Base-by-base conservation (phyloP, 2,329 filamentous ascomycete genomes). In the Phialophora verrucosa region DNA sequence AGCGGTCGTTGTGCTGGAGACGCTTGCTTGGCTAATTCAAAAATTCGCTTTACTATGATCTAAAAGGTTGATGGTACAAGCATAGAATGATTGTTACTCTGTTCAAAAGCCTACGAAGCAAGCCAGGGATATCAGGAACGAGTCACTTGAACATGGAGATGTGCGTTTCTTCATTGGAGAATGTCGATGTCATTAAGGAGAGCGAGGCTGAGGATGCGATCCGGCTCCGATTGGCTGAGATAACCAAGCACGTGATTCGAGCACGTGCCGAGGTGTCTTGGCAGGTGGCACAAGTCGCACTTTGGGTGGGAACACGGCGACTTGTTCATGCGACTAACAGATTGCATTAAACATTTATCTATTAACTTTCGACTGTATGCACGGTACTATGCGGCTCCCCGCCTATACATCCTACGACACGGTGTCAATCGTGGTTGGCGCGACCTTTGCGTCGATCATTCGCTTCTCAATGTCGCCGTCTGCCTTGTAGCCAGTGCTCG, bases 101-200 rank as follows among this genome's bases (percentile, higher is more conserved):
- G n/a, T n/a, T n/a, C n/a, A 7, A 55, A 55, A 8, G n/a, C 11
- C 53, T 7, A 8, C 53, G 53, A 35, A 12, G 17, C 29, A 35
- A n/a, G 17, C 17, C 14, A 12, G 53, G 14, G 31, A 56, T 25
- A 35, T 20, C n/a, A 38, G 27, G 12, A 4, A 35, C n/a, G 17
- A 14, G 25, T 56, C 17, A 44, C 38, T 44, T 44, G 38, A 44
- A 44, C 38, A 35, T 56, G 53, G 53, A 56, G 53, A 56, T 56
- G 53, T 56, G 53, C 53, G 53, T 56, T 56, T 12, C 4, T 56
- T 56, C 49, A 27, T 44, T n/a, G 17, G 17, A 7, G 38, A 44
- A 44, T n/a, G 38, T 44, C 38, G 17, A n/a, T 44, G 38, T 44
- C 17, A 44, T 44, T 7, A 8, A 44, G 38, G 38, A 44, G 38